A percentile compares a stretch with the other conserved stretches of the same genome.
phyloP scores from a whole-genome alignment of 2,329 filamentous ascomycete species.

The Colletotrichum somersetense region DNA sequence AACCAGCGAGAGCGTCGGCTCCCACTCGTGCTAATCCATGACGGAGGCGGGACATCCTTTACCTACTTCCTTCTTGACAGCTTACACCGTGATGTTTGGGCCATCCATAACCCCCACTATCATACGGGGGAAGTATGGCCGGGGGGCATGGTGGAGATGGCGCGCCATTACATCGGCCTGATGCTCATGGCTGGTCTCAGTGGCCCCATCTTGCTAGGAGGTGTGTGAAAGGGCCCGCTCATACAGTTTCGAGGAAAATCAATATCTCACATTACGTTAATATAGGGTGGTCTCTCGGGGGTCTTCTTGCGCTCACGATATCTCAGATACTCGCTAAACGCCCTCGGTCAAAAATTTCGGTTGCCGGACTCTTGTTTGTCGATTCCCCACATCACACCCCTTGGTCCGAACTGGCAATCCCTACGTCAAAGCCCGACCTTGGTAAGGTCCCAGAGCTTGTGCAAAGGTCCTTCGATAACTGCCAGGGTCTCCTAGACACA shows the following conservation, averaged over 20 bases:
- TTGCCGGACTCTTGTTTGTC: constrained; percentile 48
- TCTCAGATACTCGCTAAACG: constrained; percentile 46
- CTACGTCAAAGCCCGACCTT: constrained; percentile 42
- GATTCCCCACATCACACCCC: constrained; percentile 48
- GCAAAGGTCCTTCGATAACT: constrained; percentile 46
- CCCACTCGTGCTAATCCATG: constrained; percentile 49
- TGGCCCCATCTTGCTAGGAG: constrained; percentile 47
- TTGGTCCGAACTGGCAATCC: constrained; percentile 37
- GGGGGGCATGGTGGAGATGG: constrained; percentile 50
- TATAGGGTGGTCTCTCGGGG: constrained; percentile 50
- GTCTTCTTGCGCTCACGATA: constrained; percentile 47
- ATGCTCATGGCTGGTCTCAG: constrained; percentile 45
- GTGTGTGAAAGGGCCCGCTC: constrained; percentile 39
- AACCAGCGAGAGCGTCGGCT: constrained; percentile 12
- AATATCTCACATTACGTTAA: background rate
- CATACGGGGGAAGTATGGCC: constrained; percentile 45
- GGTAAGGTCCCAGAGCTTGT: constrained; percentile 45
- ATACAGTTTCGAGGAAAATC: background rate
- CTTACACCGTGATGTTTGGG: constrained; percentile 49
- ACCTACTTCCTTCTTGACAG: constrained; percentile 48
- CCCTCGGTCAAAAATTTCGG: constrained; percentile 43
- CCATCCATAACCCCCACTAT: constrained; percentile 48
- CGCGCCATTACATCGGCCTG: constrained; percentile 45
- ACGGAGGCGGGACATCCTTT: constrained; percentile 50
- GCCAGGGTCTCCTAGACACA: constrained; percentile 46